These are phyloP conservation scores for Stentor coeruleus DNA, from an alignment of 73 alveolate species.

Conservation along the genomic window DNA sequence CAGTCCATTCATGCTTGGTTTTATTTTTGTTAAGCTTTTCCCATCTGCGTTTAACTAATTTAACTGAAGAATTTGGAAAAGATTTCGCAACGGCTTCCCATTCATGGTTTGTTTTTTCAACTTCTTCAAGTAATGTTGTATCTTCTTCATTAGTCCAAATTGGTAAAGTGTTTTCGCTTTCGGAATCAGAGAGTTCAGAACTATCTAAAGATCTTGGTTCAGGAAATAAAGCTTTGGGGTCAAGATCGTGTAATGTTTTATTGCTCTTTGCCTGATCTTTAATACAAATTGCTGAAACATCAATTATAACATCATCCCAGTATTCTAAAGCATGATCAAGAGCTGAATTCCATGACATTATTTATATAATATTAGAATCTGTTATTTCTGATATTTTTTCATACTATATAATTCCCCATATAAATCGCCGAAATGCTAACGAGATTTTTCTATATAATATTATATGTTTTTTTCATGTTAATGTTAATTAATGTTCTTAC, in stretches of 20 bases:
- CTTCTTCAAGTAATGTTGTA: background rate
- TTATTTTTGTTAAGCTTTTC: no score
- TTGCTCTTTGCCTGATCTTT: background rate
- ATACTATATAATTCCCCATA: no score
- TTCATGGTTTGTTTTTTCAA: background rate
- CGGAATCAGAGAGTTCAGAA: background rate
- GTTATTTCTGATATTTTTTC: no score
- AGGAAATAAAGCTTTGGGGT: background rate
- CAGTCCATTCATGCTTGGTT: background rate
- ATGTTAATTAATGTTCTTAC: no score
- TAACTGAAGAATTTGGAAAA: background rate
- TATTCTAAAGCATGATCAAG: background rate
- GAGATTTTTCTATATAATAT: no score
- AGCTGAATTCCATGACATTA: background rate
- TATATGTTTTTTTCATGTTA: no score
- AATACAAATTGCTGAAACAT: background rate
- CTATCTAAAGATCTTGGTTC: background rate
- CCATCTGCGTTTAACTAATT: background rate
- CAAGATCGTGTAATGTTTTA: background rate
- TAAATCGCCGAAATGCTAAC: no score
- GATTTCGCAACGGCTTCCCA: background rate
- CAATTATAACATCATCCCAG: background rate
- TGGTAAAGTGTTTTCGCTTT: background rate
- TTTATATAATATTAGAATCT: no score
- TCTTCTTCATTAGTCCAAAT: conserved; percentile 2